phyloP scores from a whole-genome alignment of 164 flowering plant species.

The Kingdonia uniflora region DNA sequence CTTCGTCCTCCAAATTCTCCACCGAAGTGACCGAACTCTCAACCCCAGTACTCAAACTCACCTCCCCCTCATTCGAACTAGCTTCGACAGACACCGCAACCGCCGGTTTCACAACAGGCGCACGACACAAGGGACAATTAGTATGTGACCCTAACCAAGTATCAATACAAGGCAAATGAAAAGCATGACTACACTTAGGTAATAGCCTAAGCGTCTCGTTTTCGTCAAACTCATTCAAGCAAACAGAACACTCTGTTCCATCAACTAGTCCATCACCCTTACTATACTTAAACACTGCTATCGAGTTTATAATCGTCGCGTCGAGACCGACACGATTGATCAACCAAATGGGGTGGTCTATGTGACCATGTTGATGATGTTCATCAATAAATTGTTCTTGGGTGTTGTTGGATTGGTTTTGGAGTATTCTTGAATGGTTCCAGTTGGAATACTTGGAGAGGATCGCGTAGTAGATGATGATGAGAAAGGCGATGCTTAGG shows the following conservation, averaged over 20 bases:
- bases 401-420: background rate
- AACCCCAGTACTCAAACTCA: constrained; percentile 8
- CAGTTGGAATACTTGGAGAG: constrained; percentile 16
- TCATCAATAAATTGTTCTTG: background rate
- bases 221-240: constrained; percentile 48
- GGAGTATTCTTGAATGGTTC: constrained; percentile 5
- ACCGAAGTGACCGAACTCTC: constrained; percentile 13
- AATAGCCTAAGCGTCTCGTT: constrained; percentile 44
- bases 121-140: constrained; percentile 63
- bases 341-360: constrained; percentile 44
- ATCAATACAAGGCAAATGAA: constrained; percentile 60
- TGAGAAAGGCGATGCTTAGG: constrained; percentile 22
- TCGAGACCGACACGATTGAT: constrained; percentile 39
- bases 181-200: constrained; percentile 73
- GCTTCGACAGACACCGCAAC: background rate
- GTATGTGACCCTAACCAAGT: constrained; percentile 64
- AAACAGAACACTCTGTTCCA: constrained; percentile 61
- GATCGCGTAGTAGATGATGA: constrained; percentile 26
- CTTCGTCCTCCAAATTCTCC: background rate
- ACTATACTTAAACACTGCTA: constrained; percentile 28
- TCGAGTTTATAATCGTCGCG: constrained; percentile 30
- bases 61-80: constrained; percentile 1
- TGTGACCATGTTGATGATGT: constrained; percentile 6
- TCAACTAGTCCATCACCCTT: constrained; percentile 37
- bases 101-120: constrained; percentile 20